phyloP scores from a whole-genome alignment of 345 rosid genomes.

The Eucalyptus grandis region DNA sequence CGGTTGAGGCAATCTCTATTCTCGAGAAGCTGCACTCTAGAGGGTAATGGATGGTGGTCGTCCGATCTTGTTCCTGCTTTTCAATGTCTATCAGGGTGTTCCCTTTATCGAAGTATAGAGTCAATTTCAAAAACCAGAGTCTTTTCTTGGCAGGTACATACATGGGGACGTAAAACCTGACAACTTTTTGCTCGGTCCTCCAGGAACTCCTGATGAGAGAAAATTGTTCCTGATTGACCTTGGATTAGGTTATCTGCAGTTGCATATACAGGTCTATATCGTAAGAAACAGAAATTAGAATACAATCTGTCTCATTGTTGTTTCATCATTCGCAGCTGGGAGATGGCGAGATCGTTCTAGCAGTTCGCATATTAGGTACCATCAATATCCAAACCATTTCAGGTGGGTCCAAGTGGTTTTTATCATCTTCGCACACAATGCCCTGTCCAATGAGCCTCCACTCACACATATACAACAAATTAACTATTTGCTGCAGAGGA shows the following conservation, averaged over 20 bases:
- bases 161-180: background rate
- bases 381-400: background rate
- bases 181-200: background rate
- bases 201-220: background rate
- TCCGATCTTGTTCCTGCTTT: background rate
- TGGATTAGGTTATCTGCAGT: background rate
- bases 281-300: background rate
- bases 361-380: background rate
- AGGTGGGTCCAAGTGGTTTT: background rate
- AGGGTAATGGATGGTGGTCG: constrained; percentile 28
- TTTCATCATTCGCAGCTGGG: background rate
- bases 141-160: background rate
- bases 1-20: constrained; percentile 83
- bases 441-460: background rate
- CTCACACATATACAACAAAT: background rate
- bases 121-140: background rate
- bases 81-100: background rate
- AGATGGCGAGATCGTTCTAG: background rate
- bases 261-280: too few relatives aligned
- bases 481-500: background rate
- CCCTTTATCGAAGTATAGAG: background rate
- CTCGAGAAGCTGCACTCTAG: constrained; percentile 82
- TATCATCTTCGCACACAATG: background rate
- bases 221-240: background rate
- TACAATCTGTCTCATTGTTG: background rate